Evolutionary conservation across 495 filamentous ascomycete genomes (phyloP).

Genomic region (Penicillium chermesinum): DNA sequence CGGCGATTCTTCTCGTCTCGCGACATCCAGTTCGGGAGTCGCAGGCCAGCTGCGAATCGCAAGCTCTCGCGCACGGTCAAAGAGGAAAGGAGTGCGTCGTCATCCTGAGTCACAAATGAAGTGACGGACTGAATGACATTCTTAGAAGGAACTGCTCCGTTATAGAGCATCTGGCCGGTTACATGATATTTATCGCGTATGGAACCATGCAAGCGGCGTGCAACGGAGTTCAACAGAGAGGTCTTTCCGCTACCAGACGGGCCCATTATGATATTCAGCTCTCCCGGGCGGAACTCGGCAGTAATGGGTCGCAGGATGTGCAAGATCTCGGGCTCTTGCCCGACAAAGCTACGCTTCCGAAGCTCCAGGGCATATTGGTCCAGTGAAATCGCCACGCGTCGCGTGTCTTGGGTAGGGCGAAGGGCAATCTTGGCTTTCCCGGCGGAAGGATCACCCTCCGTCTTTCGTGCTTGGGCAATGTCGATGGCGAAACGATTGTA

Average conservation of each 20-base stretch:
- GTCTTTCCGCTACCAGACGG: constrained; percentile 73
- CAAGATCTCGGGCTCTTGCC: constrained; percentile 41
- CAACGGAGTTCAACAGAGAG: constrained; percentile 64
- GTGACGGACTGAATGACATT: constrained; percentile 62
- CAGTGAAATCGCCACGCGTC: constrained; percentile 55
- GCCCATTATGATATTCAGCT: constrained; percentile 72
- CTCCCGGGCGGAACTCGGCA: constrained; percentile 55
- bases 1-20: constrained; percentile 56
- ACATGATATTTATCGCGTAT: constrained; percentile 48
- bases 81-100: constrained; percentile 67
- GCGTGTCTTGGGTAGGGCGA: constrained; percentile 45
- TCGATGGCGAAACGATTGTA: constrained; percentile 56
- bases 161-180: constrained; percentile 58
- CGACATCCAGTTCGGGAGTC: constrained; percentile 64
- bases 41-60: constrained; percentile 59
- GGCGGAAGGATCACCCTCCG: constrained; percentile 51
- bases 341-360: constrained; percentile 49
- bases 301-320: constrained; percentile 61
- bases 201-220: constrained; percentile 54
- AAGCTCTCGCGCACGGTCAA: constrained; percentile 70
- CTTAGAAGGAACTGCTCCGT: constrained; percentile 58
- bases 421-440: constrained; percentile 57
- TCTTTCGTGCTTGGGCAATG: constrained; percentile 50
- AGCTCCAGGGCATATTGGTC: constrained; percentile 57
- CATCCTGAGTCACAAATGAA: constrained; percentile 72